phyloP scores from a whole-genome alignment of 2,329 filamentous ascomycete genomes.

The Didymellaceae sp. region DNA sequence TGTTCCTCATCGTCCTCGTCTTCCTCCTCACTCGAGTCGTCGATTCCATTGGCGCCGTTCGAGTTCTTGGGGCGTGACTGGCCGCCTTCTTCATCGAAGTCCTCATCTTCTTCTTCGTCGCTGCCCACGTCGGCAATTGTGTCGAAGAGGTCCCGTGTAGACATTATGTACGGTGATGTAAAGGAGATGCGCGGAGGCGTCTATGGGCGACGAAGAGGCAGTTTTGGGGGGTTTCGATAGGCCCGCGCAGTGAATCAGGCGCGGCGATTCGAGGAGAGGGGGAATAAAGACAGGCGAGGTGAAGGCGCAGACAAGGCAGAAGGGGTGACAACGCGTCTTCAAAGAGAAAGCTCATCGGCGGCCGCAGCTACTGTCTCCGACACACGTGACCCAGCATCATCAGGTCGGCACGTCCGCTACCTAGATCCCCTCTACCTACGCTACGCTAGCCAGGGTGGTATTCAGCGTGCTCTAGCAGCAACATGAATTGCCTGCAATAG shows the following conservation, averaged over 20 bases:
- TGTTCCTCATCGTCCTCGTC: constrained; percentile 50
- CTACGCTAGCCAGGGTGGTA: not conserved
- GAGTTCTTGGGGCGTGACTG: constrained; percentile 30
- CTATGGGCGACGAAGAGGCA: constrained; percentile 15
- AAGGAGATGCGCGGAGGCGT: constrained; percentile 35
- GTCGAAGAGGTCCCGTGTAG: constrained; percentile 72
- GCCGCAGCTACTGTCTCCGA: constrained; percentile 21
- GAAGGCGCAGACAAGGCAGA: constrained; percentile 26
- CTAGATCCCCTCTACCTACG: no score
- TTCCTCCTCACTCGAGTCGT: constrained; percentile 51
- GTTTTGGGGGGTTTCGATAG: constrained; percentile 19
- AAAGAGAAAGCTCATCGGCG: constrained; percentile 27
- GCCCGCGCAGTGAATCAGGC: constrained; percentile 15
- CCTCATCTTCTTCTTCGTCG: constrained; percentile 56
- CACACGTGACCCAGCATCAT: not conserved
- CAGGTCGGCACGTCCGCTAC: no score
- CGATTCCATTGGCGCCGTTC: constrained; percentile 40
- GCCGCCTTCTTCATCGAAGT: constrained; percentile 43
- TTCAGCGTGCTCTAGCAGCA: constrained; percentile 1
- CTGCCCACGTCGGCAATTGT: constrained; percentile 87
- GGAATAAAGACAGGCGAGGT: constrained; percentile 22
- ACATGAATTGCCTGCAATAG: constrained; percentile 1
- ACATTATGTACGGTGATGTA: constrained; percentile 38
- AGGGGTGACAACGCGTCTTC: constrained; percentile 27
- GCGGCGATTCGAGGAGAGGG: constrained; percentile 25